phyloP scores from a whole-genome alignment of 2,329 filamentous ascomycete species.

The Fusarium torulosum region DNA sequence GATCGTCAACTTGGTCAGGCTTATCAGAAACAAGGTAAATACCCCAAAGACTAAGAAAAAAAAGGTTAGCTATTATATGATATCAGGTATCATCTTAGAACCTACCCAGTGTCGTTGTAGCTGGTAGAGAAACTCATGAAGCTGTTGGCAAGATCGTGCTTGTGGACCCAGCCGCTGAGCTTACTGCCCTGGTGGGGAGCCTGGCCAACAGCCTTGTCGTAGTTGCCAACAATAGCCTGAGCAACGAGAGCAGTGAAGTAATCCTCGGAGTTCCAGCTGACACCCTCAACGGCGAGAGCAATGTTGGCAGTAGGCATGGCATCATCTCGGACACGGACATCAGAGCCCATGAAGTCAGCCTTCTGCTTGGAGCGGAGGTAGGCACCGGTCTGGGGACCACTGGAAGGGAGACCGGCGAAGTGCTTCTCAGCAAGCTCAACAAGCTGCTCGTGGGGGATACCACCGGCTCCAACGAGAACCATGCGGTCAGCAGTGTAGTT shows the following conservation, averaged over 20 bases:
- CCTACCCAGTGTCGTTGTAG: slow-evolving; percentile 98
- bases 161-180: slow-evolving; percentile 93
- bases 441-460: slow-evolving; percentile 91
- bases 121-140: slow-evolving; percentile 99
- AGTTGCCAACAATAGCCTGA: slow-evolving; percentile 99
- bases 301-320: slow-evolving; percentile 97
- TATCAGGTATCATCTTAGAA: background rate
- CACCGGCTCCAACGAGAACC: slow-evolving; percentile 96
- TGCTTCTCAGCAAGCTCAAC: slow-evolving; percentile 97
- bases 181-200: slow-evolving; percentile 98
- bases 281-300: slow-evolving; percentile 97
- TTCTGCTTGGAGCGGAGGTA: slow-evolving; percentile 84
- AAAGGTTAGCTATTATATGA: slow-evolving; percentile 43
- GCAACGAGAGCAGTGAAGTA: slow-evolving; percentile 99
- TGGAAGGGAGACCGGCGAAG: slow-evolving; percentile 83
- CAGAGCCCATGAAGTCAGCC: slow-evolving; percentile 96
- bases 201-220: slow-evolving; percentile 98
- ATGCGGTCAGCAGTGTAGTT: slow-evolving; percentile 99
- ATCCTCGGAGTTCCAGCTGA: slow-evolving; percentile 99
- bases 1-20: slow-evolving; percentile 87
- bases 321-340: slow-evolving; percentile 95
- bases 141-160: slow-evolving; percentile 97
- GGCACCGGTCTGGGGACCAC: slow-evolving; percentile 79
- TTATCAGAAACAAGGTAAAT: slow-evolving; percentile 98
- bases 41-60: slow-evolving; percentile 85